These are phyloP conservation scores for Yarrowia alimentaria DNA, from an alignment of 805 yeast species.

Conservation along the genomic window DNA sequence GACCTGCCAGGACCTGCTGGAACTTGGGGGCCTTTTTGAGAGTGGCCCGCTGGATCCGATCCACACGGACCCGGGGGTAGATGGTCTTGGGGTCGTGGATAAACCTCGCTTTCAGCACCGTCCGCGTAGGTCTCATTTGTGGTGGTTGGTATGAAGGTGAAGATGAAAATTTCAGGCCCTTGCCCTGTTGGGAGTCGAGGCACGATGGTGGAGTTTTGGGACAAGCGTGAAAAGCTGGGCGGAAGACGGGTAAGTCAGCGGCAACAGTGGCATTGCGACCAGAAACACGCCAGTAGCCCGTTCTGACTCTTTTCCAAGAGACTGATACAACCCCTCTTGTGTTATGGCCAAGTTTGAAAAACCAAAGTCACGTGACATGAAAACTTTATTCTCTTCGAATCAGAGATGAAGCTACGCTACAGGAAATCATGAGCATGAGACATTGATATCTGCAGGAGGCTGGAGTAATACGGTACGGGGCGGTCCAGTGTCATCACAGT, in stretches of 20 bases:
- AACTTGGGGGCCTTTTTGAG: slow-evolving; percentile 33
- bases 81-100: slow-evolving; percentile 28
- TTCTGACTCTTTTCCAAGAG: background rate
- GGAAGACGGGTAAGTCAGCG: no score
- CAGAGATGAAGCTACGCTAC: no score
- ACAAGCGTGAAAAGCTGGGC: no score
- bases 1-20: slow-evolving; percentile 31
- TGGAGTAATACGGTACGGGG: no score
- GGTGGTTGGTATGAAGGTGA: slow-evolving; percentile 3
- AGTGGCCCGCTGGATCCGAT: slow-evolving; percentile 30
- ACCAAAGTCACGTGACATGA: background rate
- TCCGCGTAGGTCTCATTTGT: slow-evolving; percentile 23
- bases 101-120: slow-evolving; percentile 19
- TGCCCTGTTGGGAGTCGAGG: slow-evolving; percentile 27
- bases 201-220: no score
- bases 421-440: no score
- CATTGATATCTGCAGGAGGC: no score
- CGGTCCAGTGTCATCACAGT: no score
- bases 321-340: no score
- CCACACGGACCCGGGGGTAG: slow-evolving; percentile 32
- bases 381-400: background rate
- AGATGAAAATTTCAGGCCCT: slow-evolving; percentile 21
- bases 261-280: no score
- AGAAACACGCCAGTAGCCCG: no score
- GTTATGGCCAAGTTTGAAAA: no score